Evolutionary conservation across 805 yeast genomes (phyloP).

Genomic region (Scheffersomyces coipomensis): DNA sequence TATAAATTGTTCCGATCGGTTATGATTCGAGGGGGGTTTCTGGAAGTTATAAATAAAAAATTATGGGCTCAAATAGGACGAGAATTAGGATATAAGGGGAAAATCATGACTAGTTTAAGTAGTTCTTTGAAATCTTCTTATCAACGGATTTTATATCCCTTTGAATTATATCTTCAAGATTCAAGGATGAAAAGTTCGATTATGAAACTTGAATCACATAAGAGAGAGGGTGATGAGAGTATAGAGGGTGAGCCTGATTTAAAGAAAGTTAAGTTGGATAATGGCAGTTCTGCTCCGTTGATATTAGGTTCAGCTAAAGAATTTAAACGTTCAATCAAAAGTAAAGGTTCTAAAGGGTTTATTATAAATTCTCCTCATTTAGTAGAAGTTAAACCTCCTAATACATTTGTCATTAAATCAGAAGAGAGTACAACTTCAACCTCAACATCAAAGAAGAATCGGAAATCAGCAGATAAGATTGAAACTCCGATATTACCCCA

Average conservation of each 20-base stretch:
- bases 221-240: neutral
- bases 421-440: constrained; percentile 6
- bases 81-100: constrained; percentile 74
- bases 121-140: constrained; percentile 64
- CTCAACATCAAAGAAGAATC: neutral
- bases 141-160: constrained; percentile 38
- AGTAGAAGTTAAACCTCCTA: constrained; percentile 39
- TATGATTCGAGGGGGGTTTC: constrained; percentile 63
- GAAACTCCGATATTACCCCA: constrained; percentile 16
- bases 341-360: constrained; percentile 51
- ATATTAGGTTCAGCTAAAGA: constrained; percentile 47
- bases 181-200: neutral
- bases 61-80: constrained; percentile 84
- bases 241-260: neutral
- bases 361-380: constrained; percentile 47
- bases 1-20: constrained; percentile 60
- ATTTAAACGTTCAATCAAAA: constrained; percentile 44
- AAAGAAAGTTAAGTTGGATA: constrained; percentile 1
- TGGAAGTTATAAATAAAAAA: constrained; percentile 59
- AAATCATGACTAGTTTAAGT: constrained; percentile 68
- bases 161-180: constrained; percentile 16
- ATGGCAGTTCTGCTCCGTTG: constrained; percentile 26
- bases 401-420: constrained; percentile 10
- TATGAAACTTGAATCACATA: neutral
- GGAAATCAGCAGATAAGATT: constrained; percentile 6